phyloP scores from a whole-genome alignment of 192 early-diverging fungal genomes.

The Coemansia sp. region DNA sequence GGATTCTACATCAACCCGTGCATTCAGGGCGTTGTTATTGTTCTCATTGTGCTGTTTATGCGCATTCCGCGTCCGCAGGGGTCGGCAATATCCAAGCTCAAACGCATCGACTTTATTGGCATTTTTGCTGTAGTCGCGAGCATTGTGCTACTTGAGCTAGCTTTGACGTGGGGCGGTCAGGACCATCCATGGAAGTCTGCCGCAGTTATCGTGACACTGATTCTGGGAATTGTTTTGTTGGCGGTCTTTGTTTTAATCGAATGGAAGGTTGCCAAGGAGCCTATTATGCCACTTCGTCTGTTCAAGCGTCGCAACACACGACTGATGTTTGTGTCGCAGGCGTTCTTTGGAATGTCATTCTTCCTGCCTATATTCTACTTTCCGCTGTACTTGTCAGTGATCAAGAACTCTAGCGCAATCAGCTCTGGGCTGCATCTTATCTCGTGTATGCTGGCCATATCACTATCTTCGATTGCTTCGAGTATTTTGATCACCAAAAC shows the following conservation, averaged over 20 bases:
- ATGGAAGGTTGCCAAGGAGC: constrained; percentile 56
- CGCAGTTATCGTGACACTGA: constrained; percentile 58
- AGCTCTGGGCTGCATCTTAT: constrained; percentile 69
- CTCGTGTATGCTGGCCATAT: constrained; percentile 67
- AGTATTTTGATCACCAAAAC: constrained; percentile 63
- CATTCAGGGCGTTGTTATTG: constrained; percentile 36
- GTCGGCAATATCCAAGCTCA: constrained; percentile 52
- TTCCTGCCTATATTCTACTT: constrained; percentile 61
- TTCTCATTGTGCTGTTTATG: constrained; percentile 36
- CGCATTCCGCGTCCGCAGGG: constrained; percentile 34
- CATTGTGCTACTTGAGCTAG: constrained; percentile 65
- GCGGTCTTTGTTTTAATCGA: constrained; percentile 56
- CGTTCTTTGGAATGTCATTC: constrained; percentile 40
- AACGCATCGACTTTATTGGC: constrained; percentile 66
- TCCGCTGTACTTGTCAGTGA: constrained; percentile 67
- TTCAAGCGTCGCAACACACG: constrained; percentile 55
- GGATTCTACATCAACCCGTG: constrained; percentile 61
- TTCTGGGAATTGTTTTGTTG: constrained; percentile 54
- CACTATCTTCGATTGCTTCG: constrained; percentile 61
- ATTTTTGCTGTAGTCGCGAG: constrained; percentile 54
- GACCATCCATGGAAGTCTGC: constrained; percentile 69
- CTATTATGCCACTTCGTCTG: constrained; percentile 63
- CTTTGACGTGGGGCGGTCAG: constrained; percentile 71
- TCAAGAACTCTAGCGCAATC: constrained; percentile 66
- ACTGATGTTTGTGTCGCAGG: constrained; percentile 17